Percentiles rank a stretch among this genome's conserved stretches.
Conservation (phyloP, 805 yeast genomes). For the Ogataea allantospora region DNA sequence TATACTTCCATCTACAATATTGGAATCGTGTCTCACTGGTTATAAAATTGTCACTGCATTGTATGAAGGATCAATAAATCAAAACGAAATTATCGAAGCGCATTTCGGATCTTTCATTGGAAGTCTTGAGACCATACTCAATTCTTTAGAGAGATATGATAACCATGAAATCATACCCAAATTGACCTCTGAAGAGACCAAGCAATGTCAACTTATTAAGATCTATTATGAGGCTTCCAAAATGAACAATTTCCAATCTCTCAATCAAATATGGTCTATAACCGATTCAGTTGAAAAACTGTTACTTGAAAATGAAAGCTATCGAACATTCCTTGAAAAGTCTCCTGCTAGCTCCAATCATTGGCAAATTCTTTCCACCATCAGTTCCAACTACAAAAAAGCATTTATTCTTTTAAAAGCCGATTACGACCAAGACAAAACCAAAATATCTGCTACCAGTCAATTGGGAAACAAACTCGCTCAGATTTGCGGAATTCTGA, state of each 20-base stretch:
- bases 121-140: constrained; percentile 18
- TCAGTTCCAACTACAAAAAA: constrained; percentile 38
- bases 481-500: constrained; percentile 41
- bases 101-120: constrained; percentile 12
- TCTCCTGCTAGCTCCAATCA: constrained; percentile 18
- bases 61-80: constrained; percentile 25
- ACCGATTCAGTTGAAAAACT: constrained; percentile 34
- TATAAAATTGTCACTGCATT: constrained; percentile 27
- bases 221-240: constrained; percentile 32
- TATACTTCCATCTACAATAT: constrained; percentile 26
- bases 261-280: constrained; percentile 37
- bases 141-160: constrained; percentile 14
- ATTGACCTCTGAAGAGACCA: constrained; percentile 29
- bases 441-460: constrained; percentile 5
- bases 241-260: constrained; percentile 25
- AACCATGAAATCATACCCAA: constrained; percentile 27
- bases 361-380: constrained; percentile 42
- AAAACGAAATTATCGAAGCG: constrained; percentile 3
- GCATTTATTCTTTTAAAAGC: constrained; percentile 38
- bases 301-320: constrained; percentile 43
- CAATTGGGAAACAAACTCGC: constrained; percentile 24
- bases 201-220: constrained; percentile 35
- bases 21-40: constrained; percentile 29
- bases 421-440: constrained; percentile 21
- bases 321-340: constrained; percentile 44